Evolutionary conservation across 2,329 filamentous ascomycete species (phyloP), one percentile per base, ranked within the genome.

Genomic region (Penicillium expansum): DNA sequence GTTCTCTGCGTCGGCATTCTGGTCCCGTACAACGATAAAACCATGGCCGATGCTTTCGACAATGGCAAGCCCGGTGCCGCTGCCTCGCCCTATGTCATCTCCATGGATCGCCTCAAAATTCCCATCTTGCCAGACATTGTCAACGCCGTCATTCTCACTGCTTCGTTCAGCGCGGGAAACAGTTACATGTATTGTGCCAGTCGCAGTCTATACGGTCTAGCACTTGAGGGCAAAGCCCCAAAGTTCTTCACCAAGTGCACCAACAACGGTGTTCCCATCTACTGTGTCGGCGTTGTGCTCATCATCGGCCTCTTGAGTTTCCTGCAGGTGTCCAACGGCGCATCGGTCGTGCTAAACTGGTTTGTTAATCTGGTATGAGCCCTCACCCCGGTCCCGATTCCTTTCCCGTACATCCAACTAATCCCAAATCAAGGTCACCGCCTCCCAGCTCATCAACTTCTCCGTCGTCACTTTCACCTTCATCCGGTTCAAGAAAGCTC

Each of bases 401-500:
- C 30, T 18, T 13, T 10, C 20, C 38, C n/a, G 10, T 27, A 2
- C 14, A 20, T 8, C 18, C 24, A 35, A 45, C 41, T 52, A 39
- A 60, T 13, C 4, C 5, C 1, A 42, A 18, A 33, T 14, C 35
- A 38, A 77, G 76, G 77, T 90, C 18, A 91, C 89, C 11, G 87
- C 89, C 0, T 89, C 88, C 1, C 87, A 90, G 66, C 80, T 91
- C 14, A 86, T 91, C 74, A 89, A 89, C 69, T 91, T 87, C 74
- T 80, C 81, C 39, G 83, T 86, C 63, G 86, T 90, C 69, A 86
- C 84, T 65, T 80, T 86, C 55, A 87, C 88, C 0, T 93, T 90
- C 72, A 76, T 92, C 55, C 83, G 83, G 56, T 94, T 91, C 71
- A 80, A 87, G 70, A 85, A 86, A 48, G 89, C 90, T 0, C 80